Conservation (phyloP, 2,329 filamentous ascomycete species). For the Colletotrichum tabaci region DNA sequence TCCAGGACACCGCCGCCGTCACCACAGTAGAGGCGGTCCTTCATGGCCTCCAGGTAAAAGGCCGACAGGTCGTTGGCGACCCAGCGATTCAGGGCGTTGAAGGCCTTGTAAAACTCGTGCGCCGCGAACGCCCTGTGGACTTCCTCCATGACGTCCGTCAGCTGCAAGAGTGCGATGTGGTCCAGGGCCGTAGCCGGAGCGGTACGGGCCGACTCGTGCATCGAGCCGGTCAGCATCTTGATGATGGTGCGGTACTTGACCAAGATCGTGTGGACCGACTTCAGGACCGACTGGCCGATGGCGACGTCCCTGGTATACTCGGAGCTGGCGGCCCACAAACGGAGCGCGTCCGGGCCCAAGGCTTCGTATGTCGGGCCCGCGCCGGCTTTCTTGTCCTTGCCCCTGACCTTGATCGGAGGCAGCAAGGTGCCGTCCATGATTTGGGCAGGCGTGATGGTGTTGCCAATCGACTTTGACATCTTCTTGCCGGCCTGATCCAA, state of each 20-base stretch:
- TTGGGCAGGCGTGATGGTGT: constrained; percentile 83
- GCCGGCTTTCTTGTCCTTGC: constrained; percentile 61
- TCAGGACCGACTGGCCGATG: constrained; percentile 83
- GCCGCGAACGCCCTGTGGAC: constrained; percentile 77
- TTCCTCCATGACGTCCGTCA: constrained; percentile 75
- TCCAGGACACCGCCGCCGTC: constrained; percentile 75
- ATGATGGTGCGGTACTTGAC: constrained; percentile 91
- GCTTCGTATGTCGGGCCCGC: constrained; percentile 70
- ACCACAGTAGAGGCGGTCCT: constrained; percentile 92
- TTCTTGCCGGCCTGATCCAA: constrained; percentile 93
- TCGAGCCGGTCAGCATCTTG: constrained; percentile 89
- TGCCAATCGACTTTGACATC: constrained; percentile 98
- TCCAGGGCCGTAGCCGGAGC: constrained; percentile 74
- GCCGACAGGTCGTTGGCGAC: constrained; percentile 87
- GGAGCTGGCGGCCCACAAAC: constrained; percentile 91
- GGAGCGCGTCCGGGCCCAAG: constrained; percentile 87
- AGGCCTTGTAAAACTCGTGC: constrained; percentile 87
- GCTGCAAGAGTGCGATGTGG: constrained; percentile 82
- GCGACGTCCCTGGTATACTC: constrained; percentile 93
- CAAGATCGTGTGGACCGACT: constrained; percentile 81
- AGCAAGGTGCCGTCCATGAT: constrained; percentile 89
- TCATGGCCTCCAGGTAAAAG: constrained; percentile 93
- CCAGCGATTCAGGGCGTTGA: constrained; percentile 84
- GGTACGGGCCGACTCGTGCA: constrained; percentile 68
- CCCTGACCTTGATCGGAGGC: constrained; percentile 76